phyloP scores from a whole-genome alignment of 768 basidiomycete genomes.

The Tricholomella constricta region DNA sequence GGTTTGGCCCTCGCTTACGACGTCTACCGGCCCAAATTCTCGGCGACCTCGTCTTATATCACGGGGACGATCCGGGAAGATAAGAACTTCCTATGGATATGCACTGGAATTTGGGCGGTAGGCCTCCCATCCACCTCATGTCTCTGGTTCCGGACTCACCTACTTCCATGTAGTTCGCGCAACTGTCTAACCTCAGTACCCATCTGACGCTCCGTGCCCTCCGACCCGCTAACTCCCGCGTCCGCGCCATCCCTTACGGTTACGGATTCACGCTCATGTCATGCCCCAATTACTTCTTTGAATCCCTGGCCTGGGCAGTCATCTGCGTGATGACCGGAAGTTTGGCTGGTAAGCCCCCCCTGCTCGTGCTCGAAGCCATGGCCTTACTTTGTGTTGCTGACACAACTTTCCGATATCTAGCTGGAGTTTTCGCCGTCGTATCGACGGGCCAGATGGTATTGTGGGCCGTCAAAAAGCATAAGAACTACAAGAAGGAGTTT shows the following conservation, averaged over 20 bases:
- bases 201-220: constrained; percentile 84
- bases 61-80: constrained; percentile 64
- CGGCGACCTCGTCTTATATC: constrained; percentile 62
- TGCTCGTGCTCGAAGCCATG: neutral
- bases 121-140: constrained; percentile 30
- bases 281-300: constrained; percentile 95
- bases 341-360: constrained; percentile 58
- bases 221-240: constrained; percentile 76
- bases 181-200: constrained; percentile 81
- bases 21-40: constrained; percentile 81
- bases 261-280: constrained; percentile 89
- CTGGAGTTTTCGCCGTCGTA: constrained; percentile 65
- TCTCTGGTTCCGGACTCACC: neutral
- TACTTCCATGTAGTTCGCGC: constrained; percentile 61
- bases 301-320: constrained; percentile 72
- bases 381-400: neutral
- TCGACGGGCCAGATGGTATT: constrained; percentile 67
- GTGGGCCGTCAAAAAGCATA: constrained; percentile 94
- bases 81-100: constrained; percentile 65
- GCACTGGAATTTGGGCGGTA: constrained; percentile 75
- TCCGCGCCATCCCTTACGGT: constrained; percentile 86
- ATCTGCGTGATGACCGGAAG: constrained; percentile 80
- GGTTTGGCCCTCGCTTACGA: constrained; percentile 80
- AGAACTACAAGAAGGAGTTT: constrained; percentile 90
- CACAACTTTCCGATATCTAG: constrained; percentile 32